These are phyloP conservation scores for Pythium aphanidermatum DNA, from an alignment of 352 stramenopile species.

Conservation along the genomic window DNA sequence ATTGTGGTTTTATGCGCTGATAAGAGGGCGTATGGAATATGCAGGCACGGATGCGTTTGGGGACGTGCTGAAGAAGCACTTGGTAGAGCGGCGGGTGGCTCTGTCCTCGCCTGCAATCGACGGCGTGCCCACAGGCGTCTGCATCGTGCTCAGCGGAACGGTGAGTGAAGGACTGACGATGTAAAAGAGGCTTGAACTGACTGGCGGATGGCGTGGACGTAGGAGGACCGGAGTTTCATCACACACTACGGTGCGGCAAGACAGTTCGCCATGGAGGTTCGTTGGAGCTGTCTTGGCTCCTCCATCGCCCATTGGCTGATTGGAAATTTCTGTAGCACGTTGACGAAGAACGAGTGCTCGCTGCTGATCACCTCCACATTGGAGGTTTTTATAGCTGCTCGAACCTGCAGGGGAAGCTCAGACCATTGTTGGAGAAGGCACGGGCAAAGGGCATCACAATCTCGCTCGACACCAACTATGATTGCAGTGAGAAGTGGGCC, in stretches of 20 bases:
- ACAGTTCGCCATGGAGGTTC: conserved; percentile 53
- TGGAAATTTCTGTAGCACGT: conserved; percentile 34
- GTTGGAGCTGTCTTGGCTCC: background rate
- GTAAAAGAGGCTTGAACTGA: too few species aligned
- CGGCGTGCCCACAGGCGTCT: conserved; percentile 54
- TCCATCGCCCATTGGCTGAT: background rate
- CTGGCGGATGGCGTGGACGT: background rate
- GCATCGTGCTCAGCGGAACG: conserved; percentile 68
- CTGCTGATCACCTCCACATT: conserved; percentile 67
- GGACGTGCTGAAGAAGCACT: conserved; percentile 25
- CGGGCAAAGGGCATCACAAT: conserved; percentile 59
- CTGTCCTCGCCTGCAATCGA: conserved; percentile 39
- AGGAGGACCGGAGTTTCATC: conserved; percentile 78
- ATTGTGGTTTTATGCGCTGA: too few species aligned
- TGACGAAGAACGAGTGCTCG: conserved; percentile 46
- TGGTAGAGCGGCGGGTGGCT: conserved; percentile 27
- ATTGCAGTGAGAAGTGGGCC: conserved; percentile 57
- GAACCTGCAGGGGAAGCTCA: conserved; percentile 51
- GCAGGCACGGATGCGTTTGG: conserved; percentile 30
- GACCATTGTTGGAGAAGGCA: conserved; percentile 47
- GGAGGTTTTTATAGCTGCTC: conserved; percentile 79
- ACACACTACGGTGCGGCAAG: conserved; percentile 73
- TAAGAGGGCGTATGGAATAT: too few species aligned
- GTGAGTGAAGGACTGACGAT: conserved; percentile 15
- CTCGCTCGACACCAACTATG: conserved; percentile 84